phyloP scores from a whole-genome alignment of 2,329 filamentous ascomycete species.

The Simplicillium sp. region DNA sequence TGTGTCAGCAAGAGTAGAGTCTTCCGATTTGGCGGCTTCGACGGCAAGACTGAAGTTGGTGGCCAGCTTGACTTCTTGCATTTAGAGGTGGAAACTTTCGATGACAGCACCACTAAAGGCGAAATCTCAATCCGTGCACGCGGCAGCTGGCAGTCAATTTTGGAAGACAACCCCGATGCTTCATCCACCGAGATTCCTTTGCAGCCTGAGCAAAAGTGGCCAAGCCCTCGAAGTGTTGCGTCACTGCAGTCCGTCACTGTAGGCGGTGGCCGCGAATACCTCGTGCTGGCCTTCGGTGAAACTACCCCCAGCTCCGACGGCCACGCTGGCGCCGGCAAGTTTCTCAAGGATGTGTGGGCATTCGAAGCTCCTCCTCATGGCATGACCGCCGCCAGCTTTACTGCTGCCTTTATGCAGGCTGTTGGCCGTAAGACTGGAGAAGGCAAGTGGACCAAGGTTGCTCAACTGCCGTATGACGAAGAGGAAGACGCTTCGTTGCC shows the following conservation, averaged over 20 bases:
- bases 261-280: slow-evolving; percentile 52
- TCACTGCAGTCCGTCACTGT: slow-evolving; percentile 45
- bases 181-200: slow-evolving; percentile 24
- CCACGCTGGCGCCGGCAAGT: slow-evolving; percentile 41
- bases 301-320: slow-evolving; percentile 35
- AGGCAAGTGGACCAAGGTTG: slow-evolving; percentile 47
- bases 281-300: slow-evolving; percentile 54
- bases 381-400: slow-evolving; percentile 44
- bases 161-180: slow-evolving; percentile 24
- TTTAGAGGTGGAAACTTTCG: slow-evolving; percentile 45
- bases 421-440: slow-evolving; percentile 45
- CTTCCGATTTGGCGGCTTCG: slow-evolving; percentile 74
- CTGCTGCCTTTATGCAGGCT: slow-evolving; percentile 43
- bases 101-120: slow-evolving; percentile 35
- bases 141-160: slow-evolving; percentile 45
- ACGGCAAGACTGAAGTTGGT: slow-evolving; percentile 60
- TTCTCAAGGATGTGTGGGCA: slow-evolving; percentile 53
- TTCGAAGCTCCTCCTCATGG: slow-evolving; percentile 50
- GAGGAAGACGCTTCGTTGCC: slow-evolving; percentile 41
- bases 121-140: slow-evolving; percentile 42
- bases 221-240: slow-evolving; percentile 42
- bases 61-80: slow-evolving; percentile 60
- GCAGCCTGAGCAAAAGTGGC: slow-evolving; percentile 31
- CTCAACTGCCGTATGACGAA: slow-evolving; percentile 38
- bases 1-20: slow-evolving; percentile 54